Percentiles rank a stretch among this genome's conserved stretches.
Evolutionary conservation across 1,139 yeast genomes (phyloP).

Genomic region (Nakaseomyces uthaithaninus): DNA sequence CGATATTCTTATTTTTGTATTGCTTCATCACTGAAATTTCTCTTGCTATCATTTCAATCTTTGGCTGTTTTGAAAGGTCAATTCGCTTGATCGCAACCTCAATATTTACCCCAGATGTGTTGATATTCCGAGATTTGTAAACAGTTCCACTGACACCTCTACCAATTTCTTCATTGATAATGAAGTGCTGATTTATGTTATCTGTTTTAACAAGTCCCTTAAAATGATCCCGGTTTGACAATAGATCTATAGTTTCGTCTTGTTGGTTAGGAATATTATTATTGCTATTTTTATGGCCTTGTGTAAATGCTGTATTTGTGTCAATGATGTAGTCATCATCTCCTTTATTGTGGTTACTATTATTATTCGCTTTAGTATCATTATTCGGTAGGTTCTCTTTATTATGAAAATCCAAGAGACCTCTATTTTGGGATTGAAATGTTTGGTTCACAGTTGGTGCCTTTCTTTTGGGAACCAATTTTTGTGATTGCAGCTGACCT

Average conservation of each 20-base stretch:
- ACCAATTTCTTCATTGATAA: slow-evolving; percentile 19
- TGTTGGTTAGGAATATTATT: not conserved
- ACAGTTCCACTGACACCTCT: slow-evolving; percentile 35
- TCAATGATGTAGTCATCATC: slow-evolving; percentile 9
- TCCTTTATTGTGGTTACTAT: slow-evolving; percentile 3
- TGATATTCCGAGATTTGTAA: not conserved
- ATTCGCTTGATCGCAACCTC: slow-evolving; percentile 89
- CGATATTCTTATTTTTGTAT: slow-evolving; percentile 84
- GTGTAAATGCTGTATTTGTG: slow-evolving; percentile 6
- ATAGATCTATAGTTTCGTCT: not conserved
- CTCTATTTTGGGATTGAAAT: not conserved
- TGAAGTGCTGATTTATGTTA: not conserved
- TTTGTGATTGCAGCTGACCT: not conserved
- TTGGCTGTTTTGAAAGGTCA: slow-evolving; percentile 87
- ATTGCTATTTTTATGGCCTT: not conserved
- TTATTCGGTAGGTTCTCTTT: not conserved
- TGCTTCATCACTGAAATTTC: slow-evolving; percentile 95
- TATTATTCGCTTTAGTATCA: not conserved
- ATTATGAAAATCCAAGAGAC: not conserved
- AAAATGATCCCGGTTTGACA: not conserved
- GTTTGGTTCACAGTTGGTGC: not conserved
- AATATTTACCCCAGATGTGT: slow-evolving; percentile 10
- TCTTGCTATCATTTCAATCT: slow-evolving; percentile 88
- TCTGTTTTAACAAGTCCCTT: not conserved
- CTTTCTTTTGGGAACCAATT: slow-evolving; percentile 1